Evolutionary conservation across 2,329 filamentous ascomycete species (phyloP), one percentile per base, ranked within the genome.

Genomic region (Aspergillus proliferans): DNA sequence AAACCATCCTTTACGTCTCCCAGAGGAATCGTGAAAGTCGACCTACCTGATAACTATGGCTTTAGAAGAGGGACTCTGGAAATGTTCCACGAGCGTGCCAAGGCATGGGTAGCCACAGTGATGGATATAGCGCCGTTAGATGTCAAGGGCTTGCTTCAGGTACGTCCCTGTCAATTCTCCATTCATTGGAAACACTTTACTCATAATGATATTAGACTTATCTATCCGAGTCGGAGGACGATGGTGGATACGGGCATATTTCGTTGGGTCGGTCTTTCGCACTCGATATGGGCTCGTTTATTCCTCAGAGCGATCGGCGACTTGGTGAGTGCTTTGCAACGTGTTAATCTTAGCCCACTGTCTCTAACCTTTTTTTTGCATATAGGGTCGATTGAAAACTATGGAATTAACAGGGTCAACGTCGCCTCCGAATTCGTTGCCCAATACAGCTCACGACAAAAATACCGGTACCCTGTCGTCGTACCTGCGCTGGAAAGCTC

Each of bases 351-450:
- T 38, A 45, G 47, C 45, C 36, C 42, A 18, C 33, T 33, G 2
- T 18, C 47, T 45, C 38, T 55, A 50, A 59, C 41, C n/a, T 18
- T 7, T 21, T 15, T 6, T 24, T 30, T 40, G 4, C 6, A 6
- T 40, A 5, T 46, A 70, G 71, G 70, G 14, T 91, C 88, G 6
- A 83, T 98, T 44, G 88, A 94, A 57, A 80, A 79, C 33, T 80
- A 87, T 54, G 84, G 86, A 15, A 82, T 85, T 43, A 82, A 82
- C 47, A 82, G 82, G 53, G 85, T 96, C 66, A 95, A 97, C 65
- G 90, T 91, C 9, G 90, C 88, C 0, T 97, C 93, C 2, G 92
- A 97, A 65, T 95, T 98, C 60, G 83, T 98, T 63, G 90, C 93
- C 1, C 92, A 98, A 64, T 98, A 98, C 66, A 97, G 92, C 3